phyloP scores from a whole-genome alignment of 768 basidiomycete species.

The Trametes villosa region DNA sequence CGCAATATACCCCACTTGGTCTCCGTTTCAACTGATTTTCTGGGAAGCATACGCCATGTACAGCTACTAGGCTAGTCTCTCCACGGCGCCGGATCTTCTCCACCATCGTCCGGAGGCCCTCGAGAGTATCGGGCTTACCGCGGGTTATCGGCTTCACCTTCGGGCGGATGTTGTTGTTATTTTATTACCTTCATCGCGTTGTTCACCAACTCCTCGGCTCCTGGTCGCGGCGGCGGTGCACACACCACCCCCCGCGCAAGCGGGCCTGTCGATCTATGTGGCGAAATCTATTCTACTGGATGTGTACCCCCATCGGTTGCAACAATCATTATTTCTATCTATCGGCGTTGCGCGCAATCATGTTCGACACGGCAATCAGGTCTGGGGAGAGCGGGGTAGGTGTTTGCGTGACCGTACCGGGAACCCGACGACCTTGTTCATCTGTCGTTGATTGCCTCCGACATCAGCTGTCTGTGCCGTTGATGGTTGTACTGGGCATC shows the following conservation, averaged over 20 bases:
- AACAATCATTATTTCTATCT: constrained; percentile 24
- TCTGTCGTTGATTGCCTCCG: no score
- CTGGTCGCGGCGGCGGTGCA: constrained; percentile 19
- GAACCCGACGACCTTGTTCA: no score
- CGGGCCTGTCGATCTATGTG: constrained; percentile 17
- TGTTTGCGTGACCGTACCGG: no score
- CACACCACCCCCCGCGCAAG: constrained; percentile 17
- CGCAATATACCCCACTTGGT: constrained; percentile 17
- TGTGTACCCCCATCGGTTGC: constrained; percentile 16
- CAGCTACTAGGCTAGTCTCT: constrained; percentile 24
- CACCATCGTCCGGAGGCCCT: constrained; percentile 17
- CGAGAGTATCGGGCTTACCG: constrained; percentile 19
- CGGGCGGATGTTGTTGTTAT: constrained; percentile 22
- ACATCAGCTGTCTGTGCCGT: no score
- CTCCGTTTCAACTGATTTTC: not conserved
- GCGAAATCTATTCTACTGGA: constrained; percentile 3
- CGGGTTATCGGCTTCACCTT: constrained; percentile 15
- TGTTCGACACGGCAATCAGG: no score
- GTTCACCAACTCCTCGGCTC: constrained; percentile 12
- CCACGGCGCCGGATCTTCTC: constrained; percentile 25
- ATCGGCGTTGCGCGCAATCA: no score
- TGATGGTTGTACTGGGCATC: no score
- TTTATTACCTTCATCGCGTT: constrained; percentile 10
- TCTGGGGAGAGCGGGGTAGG: no score
- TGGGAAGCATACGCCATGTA: constrained; percentile 27